A percentile compares a stretch with the other conserved stretches of the same genome.
phyloP scores from a whole-genome alignment of 2,329 filamentous ascomycete species.

The Fusarium protoensiforme region DNA sequence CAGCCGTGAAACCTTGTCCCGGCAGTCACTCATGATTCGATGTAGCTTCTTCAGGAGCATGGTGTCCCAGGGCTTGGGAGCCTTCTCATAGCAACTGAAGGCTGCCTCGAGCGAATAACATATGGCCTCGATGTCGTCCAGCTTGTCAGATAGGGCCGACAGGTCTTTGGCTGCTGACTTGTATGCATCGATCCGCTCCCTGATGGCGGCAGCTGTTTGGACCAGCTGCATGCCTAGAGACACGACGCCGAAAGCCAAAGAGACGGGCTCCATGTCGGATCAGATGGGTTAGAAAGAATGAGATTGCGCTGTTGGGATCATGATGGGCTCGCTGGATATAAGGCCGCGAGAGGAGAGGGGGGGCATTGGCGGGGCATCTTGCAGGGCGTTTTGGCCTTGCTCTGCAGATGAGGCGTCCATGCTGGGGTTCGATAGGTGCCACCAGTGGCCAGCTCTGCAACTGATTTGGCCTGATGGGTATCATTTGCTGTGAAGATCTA shows the following conservation, averaged over 20 bases:
- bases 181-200: slow-evolving; percentile 7
- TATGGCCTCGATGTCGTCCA: slow-evolving; percentile 15
- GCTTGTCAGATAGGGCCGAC: neutral
- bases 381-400: neutral
- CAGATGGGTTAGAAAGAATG: neutral
- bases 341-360: neutral
- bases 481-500: neutral
- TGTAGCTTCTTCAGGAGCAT: slow-evolving; percentile 6
- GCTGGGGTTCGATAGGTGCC: neutral
- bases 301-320: neutral
- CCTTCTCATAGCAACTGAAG: neutral
- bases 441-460: neutral
- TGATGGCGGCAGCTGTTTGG: slow-evolving; percentile 1
- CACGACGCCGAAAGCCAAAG: slow-evolving; percentile 10
- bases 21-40: slow-evolving; percentile 4
- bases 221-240: slow-evolving; percentile 19
- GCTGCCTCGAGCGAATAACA: slow-evolving; percentile 3
- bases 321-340: neutral
- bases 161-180: slow-evolving; percentile 21
- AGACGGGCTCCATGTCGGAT: slow-evolving; percentile 11
- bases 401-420: neutral
- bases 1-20: neutral
- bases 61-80: slow-evolving; percentile 2
- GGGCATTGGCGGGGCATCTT: neutral
- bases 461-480: neutral